These are phyloP conservation scores for Neurospora sp. DNA, from an alignment of 495 filamentous ascomycete species.

Conservation along the genomic window DNA sequence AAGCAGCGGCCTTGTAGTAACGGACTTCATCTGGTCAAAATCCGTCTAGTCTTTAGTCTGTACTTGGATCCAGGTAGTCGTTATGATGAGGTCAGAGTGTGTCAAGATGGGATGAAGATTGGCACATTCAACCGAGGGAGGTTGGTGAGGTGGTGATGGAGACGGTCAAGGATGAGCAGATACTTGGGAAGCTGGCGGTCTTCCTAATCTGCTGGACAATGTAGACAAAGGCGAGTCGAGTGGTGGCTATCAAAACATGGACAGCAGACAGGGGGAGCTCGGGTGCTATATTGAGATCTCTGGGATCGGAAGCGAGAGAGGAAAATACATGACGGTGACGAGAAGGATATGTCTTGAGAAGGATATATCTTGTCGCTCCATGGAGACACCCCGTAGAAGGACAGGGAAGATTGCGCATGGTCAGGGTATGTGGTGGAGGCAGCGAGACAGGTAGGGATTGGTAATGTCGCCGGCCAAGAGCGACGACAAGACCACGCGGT, in stretches of 20 bases:
- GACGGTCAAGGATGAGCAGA: not conserved
- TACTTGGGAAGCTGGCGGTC: not conserved
- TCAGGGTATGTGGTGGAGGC: not conserved
- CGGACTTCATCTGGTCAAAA: not conserved
- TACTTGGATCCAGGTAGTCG: not conserved
- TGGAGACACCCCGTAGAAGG: not conserved
- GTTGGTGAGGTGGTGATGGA: not conserved
- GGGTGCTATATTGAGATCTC: not conserved
- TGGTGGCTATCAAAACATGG: not conserved
- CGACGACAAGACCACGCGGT: not conserved
- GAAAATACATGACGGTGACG: not conserved
- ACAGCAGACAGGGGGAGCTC: not conserved
- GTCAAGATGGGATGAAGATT: not conserved
- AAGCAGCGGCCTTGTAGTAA: conserved; percentile 4
- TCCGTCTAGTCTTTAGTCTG: not conserved
- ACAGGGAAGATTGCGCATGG: not conserved
- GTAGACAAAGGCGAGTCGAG: not conserved
- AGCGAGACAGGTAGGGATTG: not conserved
- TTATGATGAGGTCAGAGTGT: not conserved
- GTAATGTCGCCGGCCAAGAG: not conserved
- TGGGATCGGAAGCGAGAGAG: not conserved
- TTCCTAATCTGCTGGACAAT: not conserved
- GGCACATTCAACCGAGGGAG: not conserved
- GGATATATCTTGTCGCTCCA: not conserved
- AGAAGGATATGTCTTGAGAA: not conserved